Conservation (phyloP, 192 early-diverging fungal species). For the Coemansia sp. region DNA sequence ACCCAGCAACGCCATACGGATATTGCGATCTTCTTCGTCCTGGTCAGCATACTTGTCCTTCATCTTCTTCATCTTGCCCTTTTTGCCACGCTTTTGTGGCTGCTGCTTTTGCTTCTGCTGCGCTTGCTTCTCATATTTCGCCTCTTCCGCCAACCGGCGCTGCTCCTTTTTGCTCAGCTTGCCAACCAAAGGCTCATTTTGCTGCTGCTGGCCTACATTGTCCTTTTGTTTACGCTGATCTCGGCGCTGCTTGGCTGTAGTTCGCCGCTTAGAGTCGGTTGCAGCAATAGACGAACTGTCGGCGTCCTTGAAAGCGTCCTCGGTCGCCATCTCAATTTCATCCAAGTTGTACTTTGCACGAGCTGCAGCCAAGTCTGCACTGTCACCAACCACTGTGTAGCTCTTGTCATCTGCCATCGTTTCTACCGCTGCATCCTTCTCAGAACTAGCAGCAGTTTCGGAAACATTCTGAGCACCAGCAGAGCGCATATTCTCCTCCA, state of each 20-base stretch:
- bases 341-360: slow-evolving; percentile 55
- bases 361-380: slow-evolving; percentile 32
- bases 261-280: slow-evolving; percentile 32
- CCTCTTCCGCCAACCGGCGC: slow-evolving; percentile 24
- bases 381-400: slow-evolving; percentile 11
- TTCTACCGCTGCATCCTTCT: not conserved
- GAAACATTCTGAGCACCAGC: not conserved
- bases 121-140: slow-evolving; percentile 31
- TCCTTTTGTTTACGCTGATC: slow-evolving; percentile 66
- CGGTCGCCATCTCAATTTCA: slow-evolving; percentile 43
- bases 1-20: slow-evolving; percentile 78
- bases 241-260: slow-evolving; percentile 84
- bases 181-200: not conserved
- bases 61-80: slow-evolving; percentile 84
- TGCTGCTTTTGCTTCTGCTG: slow-evolving; percentile 27
- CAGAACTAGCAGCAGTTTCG: not conserved
- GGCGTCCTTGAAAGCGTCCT: slow-evolving; percentile 19
- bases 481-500: slow-evolving; percentile 28
- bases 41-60: slow-evolving; percentile 90
- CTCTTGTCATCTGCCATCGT: slow-evolving; percentile 3
- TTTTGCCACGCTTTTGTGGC: slow-evolving; percentile 73
- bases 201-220: not conserved
- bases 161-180: slow-evolving; percentile 46
- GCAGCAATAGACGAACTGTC: not conserved
- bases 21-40: slow-evolving; percentile 86